phyloP scores from a whole-genome alignment of 257 asterid genomes.

The Forsythia viridissima region DNA sequence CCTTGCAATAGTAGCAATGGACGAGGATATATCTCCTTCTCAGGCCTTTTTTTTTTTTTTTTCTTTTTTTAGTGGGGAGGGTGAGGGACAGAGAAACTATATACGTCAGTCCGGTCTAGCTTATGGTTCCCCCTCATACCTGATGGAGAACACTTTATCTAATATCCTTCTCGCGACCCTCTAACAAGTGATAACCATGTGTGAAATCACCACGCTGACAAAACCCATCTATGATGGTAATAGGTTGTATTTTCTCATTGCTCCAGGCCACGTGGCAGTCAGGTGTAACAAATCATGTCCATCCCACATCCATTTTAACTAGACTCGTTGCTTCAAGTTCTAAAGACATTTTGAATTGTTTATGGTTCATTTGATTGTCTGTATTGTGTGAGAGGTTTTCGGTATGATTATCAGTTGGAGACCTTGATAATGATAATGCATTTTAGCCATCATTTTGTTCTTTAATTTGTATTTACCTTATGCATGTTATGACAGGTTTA shows the following conservation, averaged over 20 bases:
- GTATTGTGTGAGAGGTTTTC: neutral
- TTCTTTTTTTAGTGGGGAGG: too few relatives aligned
- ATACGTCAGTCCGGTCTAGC: neutral
- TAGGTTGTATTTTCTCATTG: neutral
- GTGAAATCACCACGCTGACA: neutral
- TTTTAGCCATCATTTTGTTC: neutral
- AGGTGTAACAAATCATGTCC: neutral
- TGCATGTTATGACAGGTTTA: neutral
- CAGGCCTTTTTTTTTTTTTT: neutral
- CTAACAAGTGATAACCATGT: neutral
- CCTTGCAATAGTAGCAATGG: neutral
- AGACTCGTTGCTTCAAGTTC: neutral
- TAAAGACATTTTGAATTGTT: neutral
- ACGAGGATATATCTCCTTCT: neutral
- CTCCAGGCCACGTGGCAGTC: neutral
- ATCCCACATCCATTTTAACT: neutral
- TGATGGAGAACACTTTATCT: neutral
- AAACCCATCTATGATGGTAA: neutral
- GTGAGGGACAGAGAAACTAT: neutral
- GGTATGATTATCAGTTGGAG: neutral
- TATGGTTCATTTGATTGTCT: neutral
- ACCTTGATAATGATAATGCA: neutral
- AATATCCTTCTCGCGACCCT: neutral
- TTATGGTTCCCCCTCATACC: neutral
- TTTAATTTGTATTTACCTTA: neutral